Evolutionary conservation across 2,329 filamentous ascomycete genomes (phyloP).

Genomic region (Penicillium sp.): DNA sequence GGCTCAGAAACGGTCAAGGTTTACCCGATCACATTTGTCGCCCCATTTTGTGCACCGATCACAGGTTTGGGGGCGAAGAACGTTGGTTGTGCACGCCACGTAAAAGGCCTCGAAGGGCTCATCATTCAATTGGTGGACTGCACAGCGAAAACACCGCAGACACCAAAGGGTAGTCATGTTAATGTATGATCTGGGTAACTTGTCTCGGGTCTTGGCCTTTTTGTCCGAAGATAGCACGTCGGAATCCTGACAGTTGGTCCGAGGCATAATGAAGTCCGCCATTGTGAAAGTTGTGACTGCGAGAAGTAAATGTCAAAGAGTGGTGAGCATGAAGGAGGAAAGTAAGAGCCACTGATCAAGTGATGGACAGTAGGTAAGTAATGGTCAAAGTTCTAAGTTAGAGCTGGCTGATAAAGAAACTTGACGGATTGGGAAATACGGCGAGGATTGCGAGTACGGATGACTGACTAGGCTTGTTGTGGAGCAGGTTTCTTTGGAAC

Average conservation of each 20-base stretch:
- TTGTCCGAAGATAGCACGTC: background rate
- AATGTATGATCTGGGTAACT: background rate
- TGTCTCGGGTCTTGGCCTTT: background rate
- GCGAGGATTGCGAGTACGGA: background rate
- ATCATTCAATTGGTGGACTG: background rate
- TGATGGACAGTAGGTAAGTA: background rate
- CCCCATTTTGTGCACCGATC: fast-evolving
- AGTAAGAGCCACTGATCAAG: background rate
- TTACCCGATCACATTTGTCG: background rate
- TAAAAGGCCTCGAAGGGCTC: background rate
- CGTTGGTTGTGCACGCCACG: fast-evolving
- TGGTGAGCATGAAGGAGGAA: background rate
- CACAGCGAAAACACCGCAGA: background rate
- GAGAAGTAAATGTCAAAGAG: too few relatives aligned
- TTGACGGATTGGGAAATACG: background rate
- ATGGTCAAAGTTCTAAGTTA: too few relatives aligned
- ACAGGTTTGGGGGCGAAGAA: background rate
- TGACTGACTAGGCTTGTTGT: background rate
- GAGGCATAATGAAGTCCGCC: background rate
- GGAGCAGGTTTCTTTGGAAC: background rate
- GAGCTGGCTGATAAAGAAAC: background rate
- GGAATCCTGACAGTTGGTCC: background rate
- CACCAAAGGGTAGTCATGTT: background rate
- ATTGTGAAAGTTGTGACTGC: background rate
- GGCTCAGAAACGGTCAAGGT: fast-evolving